Evolutionary conservation across 2,329 filamentous ascomycete species (phyloP), one percentile per base, ranked within the genome.

Genomic region (Cordyceps sp.): DNA sequence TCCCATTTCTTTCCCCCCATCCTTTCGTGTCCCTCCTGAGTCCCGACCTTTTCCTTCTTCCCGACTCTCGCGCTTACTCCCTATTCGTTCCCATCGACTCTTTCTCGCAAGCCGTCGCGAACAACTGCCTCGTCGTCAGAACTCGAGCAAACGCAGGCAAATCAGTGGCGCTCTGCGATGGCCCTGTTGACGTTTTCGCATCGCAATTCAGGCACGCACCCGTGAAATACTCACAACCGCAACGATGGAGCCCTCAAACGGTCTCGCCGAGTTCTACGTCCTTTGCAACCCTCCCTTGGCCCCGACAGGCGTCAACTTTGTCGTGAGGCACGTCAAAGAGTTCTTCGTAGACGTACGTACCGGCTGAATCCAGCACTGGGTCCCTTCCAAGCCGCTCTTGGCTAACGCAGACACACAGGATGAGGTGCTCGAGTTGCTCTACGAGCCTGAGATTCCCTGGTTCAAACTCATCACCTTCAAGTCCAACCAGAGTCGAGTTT

Each of bases 401-500:
- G n/a, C 37, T 26, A 10, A 36, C 24, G n/a, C 26, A 24, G 14
- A 13, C 31, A 10, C n/a, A 12, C n/a, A 37, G 32, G 21, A 34
- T 18, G 36, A 44, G 6, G 22, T 52, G 0, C 1, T 45, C 1
- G 54, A 57, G 29, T 40, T 57, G 6, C 40, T 57, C 4, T 57
- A 56, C 21, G 53, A 57, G 18, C 51, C 53, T 2, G 46, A 53
- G 0, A 34, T 46, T 0, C 44, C 52, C 1, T 55, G 49, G 47
- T 54, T 57, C 35, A 56, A 56, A 32, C 29, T 50, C 6, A 49
- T 54, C 13, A 29, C 45, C 0, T 2, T 10, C 5, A 26, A 31
- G 2, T 4, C 34, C 14, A 39, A 45, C 12, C 10, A 30, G 9
- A 21, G 33, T 7, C n/a, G n/a, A n/a, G 36, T 52, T 5, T 37